phyloP scores from a whole-genome alignment of 352 stramenopile species.

The Pythium rishiriense region DNA sequence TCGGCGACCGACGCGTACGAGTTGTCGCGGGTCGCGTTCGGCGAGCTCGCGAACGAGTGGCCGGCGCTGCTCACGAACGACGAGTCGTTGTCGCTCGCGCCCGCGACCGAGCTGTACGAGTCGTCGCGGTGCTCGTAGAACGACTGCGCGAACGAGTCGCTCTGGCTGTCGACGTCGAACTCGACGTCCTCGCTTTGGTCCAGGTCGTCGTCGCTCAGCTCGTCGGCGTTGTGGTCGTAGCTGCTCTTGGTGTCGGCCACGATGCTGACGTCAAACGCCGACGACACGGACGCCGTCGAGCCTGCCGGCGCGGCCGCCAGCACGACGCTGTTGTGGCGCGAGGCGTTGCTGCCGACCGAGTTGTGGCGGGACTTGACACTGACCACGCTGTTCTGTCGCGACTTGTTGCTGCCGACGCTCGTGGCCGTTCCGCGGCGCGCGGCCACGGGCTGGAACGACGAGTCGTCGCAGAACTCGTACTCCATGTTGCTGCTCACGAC shows the following conservation, averaged over 20 bases:
- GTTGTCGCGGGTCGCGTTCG: not conserved
- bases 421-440: not conserved
- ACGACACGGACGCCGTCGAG: not conserved
- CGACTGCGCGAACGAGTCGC: slow-evolving; percentile 1
- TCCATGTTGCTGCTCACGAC: slow-evolving; percentile 30
- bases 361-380: not conserved
- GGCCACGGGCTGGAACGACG: slow-evolving; percentile 15
- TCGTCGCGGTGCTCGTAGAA: slow-evolving; percentile 10
- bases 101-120: slow-evolving; percentile 1
- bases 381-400: slow-evolving; percentile 1
- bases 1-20: not conserved
- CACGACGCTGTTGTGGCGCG: slow-evolving; percentile 1
- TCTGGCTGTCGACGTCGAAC: slow-evolving; percentile 17
- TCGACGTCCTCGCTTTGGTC: slow-evolving; percentile 14
- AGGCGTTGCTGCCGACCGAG: not conserved
- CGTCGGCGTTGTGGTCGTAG: slow-evolving; percentile 23
- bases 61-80: not conserved
- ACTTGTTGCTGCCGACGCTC: slow-evolving; percentile 5
- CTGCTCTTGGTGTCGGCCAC: slow-evolving; percentile 13
- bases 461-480: slow-evolving; percentile 27
- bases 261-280: slow-evolving; percentile 8
- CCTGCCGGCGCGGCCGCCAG: not conserved
- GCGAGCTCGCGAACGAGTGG: slow-evolving; percentile 1
- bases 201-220: slow-evolving; percentile 18
- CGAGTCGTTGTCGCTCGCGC: not conserved